Evolutionary conservation across 352 stramenopile genomes (phyloP).

Genomic region (Sclerospora graminicola): DNA sequence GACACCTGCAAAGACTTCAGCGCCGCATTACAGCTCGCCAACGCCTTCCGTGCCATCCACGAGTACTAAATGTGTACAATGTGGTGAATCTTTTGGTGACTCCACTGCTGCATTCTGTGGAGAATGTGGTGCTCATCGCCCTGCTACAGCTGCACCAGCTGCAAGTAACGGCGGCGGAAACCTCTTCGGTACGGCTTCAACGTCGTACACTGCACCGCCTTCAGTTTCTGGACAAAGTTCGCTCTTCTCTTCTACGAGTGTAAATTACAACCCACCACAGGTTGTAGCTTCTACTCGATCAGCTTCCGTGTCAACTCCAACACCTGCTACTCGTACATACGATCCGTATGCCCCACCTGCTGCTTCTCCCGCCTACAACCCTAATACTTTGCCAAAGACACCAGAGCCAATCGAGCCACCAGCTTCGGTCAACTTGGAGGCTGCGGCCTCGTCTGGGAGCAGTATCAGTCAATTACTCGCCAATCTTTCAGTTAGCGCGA

Average conservation of each 20-base stretch:
- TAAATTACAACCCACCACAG: slow-evolving; percentile 19
- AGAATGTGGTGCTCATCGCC: slow-evolving; percentile 54
- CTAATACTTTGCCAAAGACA: slow-evolving; percentile 4
- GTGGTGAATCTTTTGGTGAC: slow-evolving; percentile 37
- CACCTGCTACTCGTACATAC: slow-evolving; percentile 14
- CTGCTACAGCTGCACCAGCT: slow-evolving; percentile 4
- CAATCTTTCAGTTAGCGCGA: slow-evolving; percentile 43
- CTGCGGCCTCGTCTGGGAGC: slow-evolving; percentile 21
- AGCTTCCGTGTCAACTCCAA: slow-evolving; percentile 8
- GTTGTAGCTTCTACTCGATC: slow-evolving; percentile 10
- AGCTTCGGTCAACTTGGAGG: slow-evolving; percentile 37
- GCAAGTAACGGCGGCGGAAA: slow-evolving; percentile 37
- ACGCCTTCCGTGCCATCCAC: background rate
- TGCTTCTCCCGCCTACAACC: slow-evolving; percentile 12
- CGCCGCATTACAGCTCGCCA: slow-evolving; percentile 8
- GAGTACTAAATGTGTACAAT: slow-evolving; percentile 32
- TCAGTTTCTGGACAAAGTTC: slow-evolving; percentile 4
- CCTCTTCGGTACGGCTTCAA: slow-evolving; percentile 40
- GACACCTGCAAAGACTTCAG: slow-evolving; percentile 9
- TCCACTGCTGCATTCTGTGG: slow-evolving; percentile 56
- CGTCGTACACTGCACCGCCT: slow-evolving; percentile 11
- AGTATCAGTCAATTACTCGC: slow-evolving; percentile 52
- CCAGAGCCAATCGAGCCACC: slow-evolving; percentile 25
- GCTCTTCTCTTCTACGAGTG: slow-evolving; percentile 18
- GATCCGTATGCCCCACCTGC: slow-evolving; percentile 23